Evolutionary conservation across 169 alveolate species (phyloP), one percentile per base, ranked within the genome.

Genomic region (Theileria parva): DNA sequence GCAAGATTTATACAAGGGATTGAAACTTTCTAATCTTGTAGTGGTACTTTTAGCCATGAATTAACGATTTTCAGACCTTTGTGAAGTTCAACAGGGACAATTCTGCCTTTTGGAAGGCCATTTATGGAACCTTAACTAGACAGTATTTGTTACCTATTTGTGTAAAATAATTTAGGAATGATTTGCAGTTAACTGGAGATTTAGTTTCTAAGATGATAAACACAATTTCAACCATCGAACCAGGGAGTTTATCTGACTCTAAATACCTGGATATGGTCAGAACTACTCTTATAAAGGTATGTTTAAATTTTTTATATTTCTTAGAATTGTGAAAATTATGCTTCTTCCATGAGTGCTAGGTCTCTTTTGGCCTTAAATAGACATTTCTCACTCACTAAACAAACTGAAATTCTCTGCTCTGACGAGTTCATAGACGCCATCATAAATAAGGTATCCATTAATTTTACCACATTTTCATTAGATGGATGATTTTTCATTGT

Each of bases 191-290:
- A 9, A 30, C 61, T 27, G 59, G 78, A 4, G 86, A 77, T 28
- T 3, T 67, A 11, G 60, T 77, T n/a, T 75, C 86, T 21, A 77
- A 77, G 64, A 77, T 77, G 86, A n/a, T 68, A 44, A 50, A 60
- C 19, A 77, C 86, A 2, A n/a, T 77, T 37, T 51, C 59, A 25
- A 68, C 27, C 39, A 21, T 25, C 7, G 64, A 21, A 17, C 21
- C 23, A 21, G 64, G 27, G 27, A 21, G 64, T 17, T 55, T 55
- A 11, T 50, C 77, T 11, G 68, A 67, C 37, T 66, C 53, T 19
- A 76, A 19, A 11, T 12, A 37, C 32, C 30, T 39, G 15, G 64
- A 23, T 9, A 11, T 11, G 64, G 86, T 77, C 5, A 67, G 69
- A 69, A 50, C 27, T 65, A 61, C 37, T 50, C 72, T 77, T 5